phyloP scores from a whole-genome alignment of 805 yeast species.

The Nakazawaea peltata region DNA sequence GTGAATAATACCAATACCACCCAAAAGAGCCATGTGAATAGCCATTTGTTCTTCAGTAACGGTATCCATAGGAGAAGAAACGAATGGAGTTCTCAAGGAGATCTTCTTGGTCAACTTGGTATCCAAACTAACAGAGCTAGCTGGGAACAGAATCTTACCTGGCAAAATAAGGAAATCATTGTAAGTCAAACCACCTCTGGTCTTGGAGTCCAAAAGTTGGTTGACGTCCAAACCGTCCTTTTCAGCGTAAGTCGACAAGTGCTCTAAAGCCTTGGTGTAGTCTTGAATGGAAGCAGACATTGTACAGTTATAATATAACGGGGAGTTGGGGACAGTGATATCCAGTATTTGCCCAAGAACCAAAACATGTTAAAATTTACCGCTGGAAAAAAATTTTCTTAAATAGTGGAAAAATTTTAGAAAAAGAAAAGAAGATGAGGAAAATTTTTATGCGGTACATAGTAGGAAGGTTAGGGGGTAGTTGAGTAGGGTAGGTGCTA shows the following conservation, averaged over 20 bases:
- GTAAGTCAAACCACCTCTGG: constrained; percentile 95
- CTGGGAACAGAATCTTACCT: constrained; percentile 86
- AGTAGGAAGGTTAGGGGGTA: too few relatives aligned
- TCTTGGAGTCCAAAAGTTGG: constrained; percentile 80
- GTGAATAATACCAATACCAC: constrained; percentile 98
- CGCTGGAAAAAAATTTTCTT: not conserved
- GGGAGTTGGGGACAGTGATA: not conserved
- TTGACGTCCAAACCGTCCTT: constrained; percentile 83
- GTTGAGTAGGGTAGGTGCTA: too few relatives aligned
- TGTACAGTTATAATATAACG: not conserved
- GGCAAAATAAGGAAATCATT: constrained; percentile 94
- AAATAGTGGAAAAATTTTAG: not conserved
- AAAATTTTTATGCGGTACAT: too few relatives aligned
- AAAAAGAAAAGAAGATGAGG: too few relatives aligned
- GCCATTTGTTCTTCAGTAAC: constrained; percentile 98
- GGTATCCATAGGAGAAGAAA: constrained; percentile 99
- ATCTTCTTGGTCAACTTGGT: constrained; percentile 88
- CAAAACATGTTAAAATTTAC: too few relatives aligned
- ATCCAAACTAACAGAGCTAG: constrained; percentile 70
- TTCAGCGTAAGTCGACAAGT: constrained; percentile 53
- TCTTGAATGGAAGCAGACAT: constrained; percentile 21
- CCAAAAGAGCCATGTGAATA: constrained; percentile 94
- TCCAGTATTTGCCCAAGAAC: too few relatives aligned
- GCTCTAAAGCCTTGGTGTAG: constrained; percentile 55
- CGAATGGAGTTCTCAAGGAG: constrained; percentile 86